Evolutionary conservation across 2,329 filamentous ascomycete species (phyloP).

Genomic region (Talaromyces sp.): DNA sequence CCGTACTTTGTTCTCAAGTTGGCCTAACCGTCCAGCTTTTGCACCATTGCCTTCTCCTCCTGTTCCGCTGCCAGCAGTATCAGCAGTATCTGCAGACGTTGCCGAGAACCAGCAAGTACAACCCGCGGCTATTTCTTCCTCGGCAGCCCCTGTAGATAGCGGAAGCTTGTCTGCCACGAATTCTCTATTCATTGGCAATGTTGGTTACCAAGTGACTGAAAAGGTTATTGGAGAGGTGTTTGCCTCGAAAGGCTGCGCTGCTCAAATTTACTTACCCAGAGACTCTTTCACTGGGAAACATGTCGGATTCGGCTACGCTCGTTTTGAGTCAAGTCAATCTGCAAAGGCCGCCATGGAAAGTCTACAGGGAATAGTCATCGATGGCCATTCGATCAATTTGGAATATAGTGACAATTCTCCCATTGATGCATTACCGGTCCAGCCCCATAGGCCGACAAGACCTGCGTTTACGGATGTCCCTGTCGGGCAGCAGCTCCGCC

Average conservation of each 20-base stretch:
- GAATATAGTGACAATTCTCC: conserved; percentile 30
- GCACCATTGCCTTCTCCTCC: not conserved
- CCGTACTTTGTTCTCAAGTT: conserved; percentile 5
- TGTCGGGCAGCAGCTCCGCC: not conserved
- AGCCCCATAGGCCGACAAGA: not conserved
- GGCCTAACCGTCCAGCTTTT: conserved; percentile 10
- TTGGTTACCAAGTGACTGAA: conserved; percentile 33
- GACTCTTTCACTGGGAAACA: conserved; percentile 29
- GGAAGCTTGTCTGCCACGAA: not conserved
- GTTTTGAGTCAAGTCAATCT: conserved; percentile 29
- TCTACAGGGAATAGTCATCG: conserved; percentile 31
- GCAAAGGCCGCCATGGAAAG: conserved; percentile 31
- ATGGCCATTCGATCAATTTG: conserved; percentile 36
- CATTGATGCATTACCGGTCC: conserved; percentile 13
- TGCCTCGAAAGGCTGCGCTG: conserved; percentile 31
- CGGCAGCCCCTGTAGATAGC: not conserved
- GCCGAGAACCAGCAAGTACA: not conserved
- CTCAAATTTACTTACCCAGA: conserved; percentile 28
- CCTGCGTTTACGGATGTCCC: not conserved
- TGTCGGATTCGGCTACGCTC: conserved; percentile 36
- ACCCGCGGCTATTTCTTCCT: not conserved
- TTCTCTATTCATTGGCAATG: conserved; percentile 34
- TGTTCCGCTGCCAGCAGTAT: not conserved
- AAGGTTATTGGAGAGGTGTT: conserved; percentile 32
- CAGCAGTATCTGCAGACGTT: not conserved